Evolutionary conservation across 495 filamentous ascomycete genomes (phyloP).

Genomic region (Gamarada debralockiae): DNA sequence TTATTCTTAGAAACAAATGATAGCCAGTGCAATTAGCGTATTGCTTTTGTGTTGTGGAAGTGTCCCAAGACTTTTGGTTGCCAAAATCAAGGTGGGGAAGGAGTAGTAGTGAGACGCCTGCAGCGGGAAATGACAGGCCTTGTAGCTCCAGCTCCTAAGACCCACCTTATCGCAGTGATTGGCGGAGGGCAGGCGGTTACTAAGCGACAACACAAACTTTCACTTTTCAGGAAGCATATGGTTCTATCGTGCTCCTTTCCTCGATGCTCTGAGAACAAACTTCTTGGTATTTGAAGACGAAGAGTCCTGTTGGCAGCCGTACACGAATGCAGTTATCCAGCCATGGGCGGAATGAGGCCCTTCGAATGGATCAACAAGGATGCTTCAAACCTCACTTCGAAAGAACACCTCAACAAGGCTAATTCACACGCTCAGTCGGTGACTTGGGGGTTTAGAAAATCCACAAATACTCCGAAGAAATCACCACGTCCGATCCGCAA

Average conservation of each 20-base stretch:
- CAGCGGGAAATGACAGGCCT: background rate
- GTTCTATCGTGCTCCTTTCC: too few relatives aligned
- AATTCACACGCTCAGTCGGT: conserved; percentile 2
- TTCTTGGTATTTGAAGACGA: background rate
- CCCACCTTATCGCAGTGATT: too few relatives aligned
- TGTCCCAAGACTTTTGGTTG: too few relatives aligned
- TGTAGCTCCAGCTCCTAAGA: too few relatives aligned
- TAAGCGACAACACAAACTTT: too few relatives aligned
- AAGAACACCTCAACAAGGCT: background rate
- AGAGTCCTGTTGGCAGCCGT: background rate
- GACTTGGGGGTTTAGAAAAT: background rate
- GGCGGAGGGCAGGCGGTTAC: too few relatives aligned
- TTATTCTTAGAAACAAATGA: background rate
- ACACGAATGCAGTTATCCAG: background rate
- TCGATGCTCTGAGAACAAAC: too few relatives aligned
- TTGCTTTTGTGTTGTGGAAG: too few relatives aligned
- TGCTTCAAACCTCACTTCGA: background rate
- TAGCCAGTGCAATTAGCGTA: too few relatives aligned
- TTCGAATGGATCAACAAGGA: conserved; percentile 4
- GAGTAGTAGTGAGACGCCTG: too few relatives aligned
- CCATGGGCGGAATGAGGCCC: background rate
- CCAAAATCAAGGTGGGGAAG: too few relatives aligned
- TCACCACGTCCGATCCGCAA: background rate
- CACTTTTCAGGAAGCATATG: too few relatives aligned
- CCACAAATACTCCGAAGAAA: background rate